Evolutionary conservation across 345 rosid species (phyloP).

Genomic region (Corymbia maculata): DNA sequence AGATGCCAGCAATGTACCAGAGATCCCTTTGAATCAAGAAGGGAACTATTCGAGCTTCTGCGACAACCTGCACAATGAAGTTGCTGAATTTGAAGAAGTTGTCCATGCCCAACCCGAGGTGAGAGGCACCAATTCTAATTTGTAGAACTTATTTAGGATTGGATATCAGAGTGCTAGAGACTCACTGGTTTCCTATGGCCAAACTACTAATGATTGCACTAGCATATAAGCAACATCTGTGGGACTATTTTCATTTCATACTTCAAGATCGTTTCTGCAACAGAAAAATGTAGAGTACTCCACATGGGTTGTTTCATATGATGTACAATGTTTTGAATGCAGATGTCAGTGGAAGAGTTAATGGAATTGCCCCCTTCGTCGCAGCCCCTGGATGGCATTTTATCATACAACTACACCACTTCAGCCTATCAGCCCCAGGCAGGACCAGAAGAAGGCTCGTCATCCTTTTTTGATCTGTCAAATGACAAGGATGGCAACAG

Average conservation of each 20-base stretch:
- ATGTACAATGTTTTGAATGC: not conserved
- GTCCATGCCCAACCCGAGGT: accelerated
- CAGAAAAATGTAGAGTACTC: not conserved
- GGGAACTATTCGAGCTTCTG: accelerated
- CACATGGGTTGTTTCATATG: not conserved
- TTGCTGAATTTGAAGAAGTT: accelerated
- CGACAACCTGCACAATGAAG: accelerated
- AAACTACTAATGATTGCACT: not conserved
- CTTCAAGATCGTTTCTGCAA: not conserved
- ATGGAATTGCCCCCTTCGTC: not conserved
- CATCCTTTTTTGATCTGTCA: not conserved
- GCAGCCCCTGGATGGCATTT: not conserved
- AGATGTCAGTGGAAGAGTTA: not conserved
- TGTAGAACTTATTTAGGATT: not conserved
- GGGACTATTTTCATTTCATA: not conserved
- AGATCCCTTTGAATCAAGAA: not conserved
- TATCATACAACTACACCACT: not conserved
- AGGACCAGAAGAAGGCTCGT: not conserved
- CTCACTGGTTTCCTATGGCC: not conserved
- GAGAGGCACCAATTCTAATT: accelerated
- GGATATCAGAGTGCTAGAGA: not conserved
- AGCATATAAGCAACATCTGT: not conserved
- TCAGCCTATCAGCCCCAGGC: not conserved
- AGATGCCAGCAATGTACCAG: not conserved
- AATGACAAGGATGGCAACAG: not conserved